A percentile compares a stretch with the other conserved stretches of the same genome.
Evolutionary conservation across 2,329 filamentous ascomycete genomes (phyloP).

Genomic region (Paramyrothecium roridum): DNA sequence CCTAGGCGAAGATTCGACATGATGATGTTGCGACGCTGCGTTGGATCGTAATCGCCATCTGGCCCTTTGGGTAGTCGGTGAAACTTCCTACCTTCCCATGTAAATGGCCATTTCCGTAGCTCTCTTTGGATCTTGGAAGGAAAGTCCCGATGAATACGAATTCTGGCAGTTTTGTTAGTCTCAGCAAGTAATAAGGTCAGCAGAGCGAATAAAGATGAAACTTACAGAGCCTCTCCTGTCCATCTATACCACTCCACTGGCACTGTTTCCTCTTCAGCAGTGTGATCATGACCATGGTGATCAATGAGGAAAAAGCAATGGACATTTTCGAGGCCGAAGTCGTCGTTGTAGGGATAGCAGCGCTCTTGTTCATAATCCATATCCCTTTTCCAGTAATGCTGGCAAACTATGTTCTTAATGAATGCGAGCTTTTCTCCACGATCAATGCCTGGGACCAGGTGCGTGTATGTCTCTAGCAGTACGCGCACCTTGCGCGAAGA

Average conservation of each 20-base stretch:
- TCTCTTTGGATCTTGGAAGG: conserved; percentile 7
- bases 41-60: conserved; percentile 7
- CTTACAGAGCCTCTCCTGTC: conserved; percentile 13
- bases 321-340: conserved; percentile 9
- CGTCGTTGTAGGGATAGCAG: not conserved
- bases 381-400: conserved; percentile 10
- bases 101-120: conserved; percentile 10
- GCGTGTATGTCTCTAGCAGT: conserved; percentile 8
- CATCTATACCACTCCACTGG: conserved; percentile 11
- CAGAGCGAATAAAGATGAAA: not conserved
- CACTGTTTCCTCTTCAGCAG: conserved; percentile 4
- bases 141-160: conserved; percentile 3
- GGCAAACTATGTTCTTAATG: conserved; percentile 6
- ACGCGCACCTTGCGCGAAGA: conserved; percentile 2
- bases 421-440: conserved; percentile 6
- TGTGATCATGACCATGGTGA: conserved; percentile 9
- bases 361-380: conserved; percentile 8
- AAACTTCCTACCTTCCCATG: conserved; percentile 9
- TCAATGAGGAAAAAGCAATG: conserved; percentile 12
- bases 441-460: conserved; percentile 9
- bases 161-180: conserved; percentile 2
- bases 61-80: conserved; percentile 1
- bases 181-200: not conserved
- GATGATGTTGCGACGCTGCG: not conserved
- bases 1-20: not conserved